These are phyloP conservation scores for Globisporangium nodosum DNA, from an alignment of 352 stramenopile species.

Conservation along the genomic window DNA sequence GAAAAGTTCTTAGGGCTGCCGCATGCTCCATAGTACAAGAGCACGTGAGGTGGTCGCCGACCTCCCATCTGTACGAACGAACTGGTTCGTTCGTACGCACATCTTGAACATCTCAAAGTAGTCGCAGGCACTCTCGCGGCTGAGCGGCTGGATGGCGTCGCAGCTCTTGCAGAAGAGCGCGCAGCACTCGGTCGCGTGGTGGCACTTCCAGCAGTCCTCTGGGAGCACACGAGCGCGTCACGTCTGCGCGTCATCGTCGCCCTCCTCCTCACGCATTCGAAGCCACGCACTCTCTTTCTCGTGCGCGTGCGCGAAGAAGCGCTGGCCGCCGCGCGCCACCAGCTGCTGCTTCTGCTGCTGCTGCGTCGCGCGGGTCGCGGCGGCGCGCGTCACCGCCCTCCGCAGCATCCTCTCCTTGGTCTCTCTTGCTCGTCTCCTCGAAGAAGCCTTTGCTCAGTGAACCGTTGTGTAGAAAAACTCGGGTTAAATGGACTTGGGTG, in stretches of 20 bases:
- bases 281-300: constrained; percentile 19
- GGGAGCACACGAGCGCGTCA: neutral
- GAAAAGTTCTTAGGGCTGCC: constrained; percentile 74
- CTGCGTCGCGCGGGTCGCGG: constrained; percentile 14
- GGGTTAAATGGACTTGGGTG: too few species aligned
- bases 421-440: neutral
- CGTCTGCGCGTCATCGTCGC: neutral
- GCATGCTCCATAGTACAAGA: neutral
- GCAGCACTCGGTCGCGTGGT: constrained; percentile 75
- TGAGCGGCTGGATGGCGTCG: constrained; percentile 71
- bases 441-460: neutral
- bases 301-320: constrained; percentile 17
- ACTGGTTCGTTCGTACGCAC: constrained; percentile 25
- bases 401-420: constrained; percentile 17
- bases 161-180: constrained; percentile 80
- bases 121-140: constrained; percentile 56
- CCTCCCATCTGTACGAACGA: neutral
- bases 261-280: neutral
- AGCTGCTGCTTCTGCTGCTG: constrained; percentile 6
- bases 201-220: constrained; percentile 79
- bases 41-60: neutral
- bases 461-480: too few species aligned
- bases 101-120: constrained; percentile 87
- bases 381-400: constrained; percentile 19
- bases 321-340: neutral